phyloP scores from a whole-genome alignment of 176 grass and related monocot genomes.

The Phyllostachys edulis region DNA sequence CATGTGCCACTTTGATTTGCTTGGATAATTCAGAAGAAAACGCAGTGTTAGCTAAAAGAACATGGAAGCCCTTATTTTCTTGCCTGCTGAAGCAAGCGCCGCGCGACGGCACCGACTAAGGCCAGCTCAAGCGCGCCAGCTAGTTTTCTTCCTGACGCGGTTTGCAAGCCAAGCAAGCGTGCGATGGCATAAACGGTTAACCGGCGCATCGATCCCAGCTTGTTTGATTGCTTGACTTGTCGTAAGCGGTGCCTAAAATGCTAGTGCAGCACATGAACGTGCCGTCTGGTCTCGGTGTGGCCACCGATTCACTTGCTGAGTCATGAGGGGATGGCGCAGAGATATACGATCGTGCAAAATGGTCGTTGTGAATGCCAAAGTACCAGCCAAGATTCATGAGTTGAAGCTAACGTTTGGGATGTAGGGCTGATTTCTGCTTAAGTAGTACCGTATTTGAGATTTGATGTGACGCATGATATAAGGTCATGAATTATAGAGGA shows the following conservation, averaged over 20 bases:
- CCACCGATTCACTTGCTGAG: background rate
- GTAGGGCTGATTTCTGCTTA: no score
- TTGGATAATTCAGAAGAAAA: background rate
- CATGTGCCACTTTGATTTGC: background rate
- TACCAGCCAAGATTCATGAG: background rate
- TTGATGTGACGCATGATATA: background rate
- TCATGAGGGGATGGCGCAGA: background rate
- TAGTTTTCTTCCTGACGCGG: background rate
- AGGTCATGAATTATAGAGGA: no score
- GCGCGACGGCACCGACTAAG: conserved; percentile 10
- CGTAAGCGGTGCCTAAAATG: background rate
- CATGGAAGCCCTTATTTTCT: background rate
- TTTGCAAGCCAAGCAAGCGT: conserved; percentile 22
- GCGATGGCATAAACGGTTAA: background rate
- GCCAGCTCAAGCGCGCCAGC: conserved; percentile 13
- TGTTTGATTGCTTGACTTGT: background rate
- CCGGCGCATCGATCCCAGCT: background rate
- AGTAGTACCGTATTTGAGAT: background rate
- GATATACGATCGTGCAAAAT: background rate
- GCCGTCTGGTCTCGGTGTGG: background rate
- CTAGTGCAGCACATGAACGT: background rate
- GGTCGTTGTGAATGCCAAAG: background rate
- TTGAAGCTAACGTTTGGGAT: background rate
- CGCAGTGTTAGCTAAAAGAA: background rate
- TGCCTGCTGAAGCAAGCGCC: background rate